Evolutionary conservation across 371 early-diverging fungal genomes (phyloP).

Genomic region (Nematocida ausubeli): DNA sequence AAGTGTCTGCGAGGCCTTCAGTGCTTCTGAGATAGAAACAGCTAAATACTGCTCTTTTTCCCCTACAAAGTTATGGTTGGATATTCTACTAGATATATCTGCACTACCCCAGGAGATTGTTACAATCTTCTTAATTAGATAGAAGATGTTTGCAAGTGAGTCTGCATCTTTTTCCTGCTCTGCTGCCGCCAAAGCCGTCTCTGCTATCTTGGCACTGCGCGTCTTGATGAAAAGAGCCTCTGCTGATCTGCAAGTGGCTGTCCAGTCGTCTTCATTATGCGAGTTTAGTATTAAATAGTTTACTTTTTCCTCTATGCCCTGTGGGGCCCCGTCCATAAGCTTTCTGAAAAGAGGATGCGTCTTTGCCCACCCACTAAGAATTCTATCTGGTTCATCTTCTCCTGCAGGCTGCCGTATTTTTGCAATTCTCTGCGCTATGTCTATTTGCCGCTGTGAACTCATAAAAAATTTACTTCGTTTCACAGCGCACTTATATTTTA

Average conservation of each 20-base stretch:
- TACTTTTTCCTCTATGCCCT: neutral
- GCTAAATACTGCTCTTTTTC: conserved; percentile 19
- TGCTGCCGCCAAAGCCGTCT: neutral
- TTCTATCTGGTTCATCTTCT: neutral
- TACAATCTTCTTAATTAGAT: neutral
- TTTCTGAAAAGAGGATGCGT: neutral
- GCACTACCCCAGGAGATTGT: neutral
- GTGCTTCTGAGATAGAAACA: neutral
- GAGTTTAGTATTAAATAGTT: neutral
- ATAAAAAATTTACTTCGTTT: conserved; percentile 9
- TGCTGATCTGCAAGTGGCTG: neutral
- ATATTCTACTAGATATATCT: neutral
- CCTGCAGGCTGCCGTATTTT: conserved; percentile 1
- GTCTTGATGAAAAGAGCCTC: neutral
- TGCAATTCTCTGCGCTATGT: neutral
- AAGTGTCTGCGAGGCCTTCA: neutral
- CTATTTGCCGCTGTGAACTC: neutral
- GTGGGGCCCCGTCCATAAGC: neutral
- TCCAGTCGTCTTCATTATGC: conserved; percentile 8
- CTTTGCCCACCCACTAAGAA: neutral
- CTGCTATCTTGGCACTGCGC: neutral
- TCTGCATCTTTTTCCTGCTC: neutral
- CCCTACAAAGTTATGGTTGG: neutral
- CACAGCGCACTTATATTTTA: neutral
- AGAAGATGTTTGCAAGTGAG: neutral